phyloP scores from a whole-genome alignment of 2,329 filamentous ascomycete species.

The Seiridium cupressi region DNA sequence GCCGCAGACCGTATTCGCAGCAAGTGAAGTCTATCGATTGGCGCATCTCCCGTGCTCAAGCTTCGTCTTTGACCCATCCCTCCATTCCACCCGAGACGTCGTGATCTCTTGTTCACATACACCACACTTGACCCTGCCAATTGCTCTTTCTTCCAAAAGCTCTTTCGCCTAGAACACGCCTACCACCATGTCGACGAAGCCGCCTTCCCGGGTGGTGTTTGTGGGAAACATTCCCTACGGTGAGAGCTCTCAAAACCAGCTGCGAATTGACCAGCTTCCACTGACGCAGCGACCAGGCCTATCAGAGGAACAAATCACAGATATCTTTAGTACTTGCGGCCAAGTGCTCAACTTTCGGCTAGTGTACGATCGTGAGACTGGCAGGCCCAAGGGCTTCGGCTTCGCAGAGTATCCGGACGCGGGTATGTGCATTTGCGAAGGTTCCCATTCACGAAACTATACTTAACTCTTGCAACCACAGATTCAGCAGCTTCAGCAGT shows the following conservation, averaged over 20 bases:
- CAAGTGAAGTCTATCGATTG: background rate
- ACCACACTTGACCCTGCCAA: background rate
- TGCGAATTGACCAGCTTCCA: background rate
- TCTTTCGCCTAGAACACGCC: background rate
- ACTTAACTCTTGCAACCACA: constrained; percentile 22
- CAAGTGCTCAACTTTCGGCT: constrained; percentile 89
- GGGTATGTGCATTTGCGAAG: constrained; percentile 47
- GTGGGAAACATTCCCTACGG: constrained; percentile 86
- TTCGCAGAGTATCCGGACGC: constrained; percentile 95
- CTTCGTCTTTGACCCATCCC: background rate
- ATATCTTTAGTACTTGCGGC: constrained; percentile 88
- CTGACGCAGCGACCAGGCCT: constrained; percentile 57
- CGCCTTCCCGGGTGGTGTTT: constrained; percentile 76
- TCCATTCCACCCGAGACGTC: background rate
- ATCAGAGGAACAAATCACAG: constrained; percentile 92
- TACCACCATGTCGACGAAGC: constrained; percentile 67
- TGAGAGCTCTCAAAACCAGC: constrained; percentile 32
- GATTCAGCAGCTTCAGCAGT: constrained; percentile 88
- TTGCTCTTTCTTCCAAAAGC: background rate
- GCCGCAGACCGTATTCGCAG: background rate
- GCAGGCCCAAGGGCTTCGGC: constrained; percentile 92
- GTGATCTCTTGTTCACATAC: background rate
- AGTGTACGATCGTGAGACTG: constrained; percentile 93
- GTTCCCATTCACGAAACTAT: background rate
- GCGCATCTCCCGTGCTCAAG: background rate